Evolutionary conservation across 1,139 yeast species (phyloP).

Genomic region (Spathaspora jeffriesii): DNA sequence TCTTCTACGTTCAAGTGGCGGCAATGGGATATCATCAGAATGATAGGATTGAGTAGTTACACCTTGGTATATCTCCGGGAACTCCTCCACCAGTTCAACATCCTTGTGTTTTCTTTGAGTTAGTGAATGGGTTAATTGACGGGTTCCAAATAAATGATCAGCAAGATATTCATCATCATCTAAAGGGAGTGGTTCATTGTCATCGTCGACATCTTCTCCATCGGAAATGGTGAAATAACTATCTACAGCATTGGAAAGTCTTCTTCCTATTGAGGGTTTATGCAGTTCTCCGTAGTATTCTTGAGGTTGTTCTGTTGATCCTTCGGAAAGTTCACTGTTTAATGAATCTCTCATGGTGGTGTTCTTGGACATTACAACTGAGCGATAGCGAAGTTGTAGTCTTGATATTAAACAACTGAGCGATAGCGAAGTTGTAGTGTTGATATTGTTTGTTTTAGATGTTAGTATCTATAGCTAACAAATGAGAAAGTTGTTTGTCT

Average conservation of each 20-base stretch:
- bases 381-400: too few relatives aligned
- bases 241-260: constrained; percentile 16
- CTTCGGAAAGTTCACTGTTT: constrained; percentile 1
- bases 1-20: constrained; percentile 13
- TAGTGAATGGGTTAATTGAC: constrained; percentile 9
- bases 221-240: constrained; percentile 9
- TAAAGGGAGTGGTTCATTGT: constrained; percentile 6
- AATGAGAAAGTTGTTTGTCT: too few relatives aligned
- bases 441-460: too few relatives aligned
- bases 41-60: neutral
- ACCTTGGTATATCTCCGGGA: constrained; percentile 8
- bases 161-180: constrained; percentile 7
- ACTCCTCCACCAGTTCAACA: constrained; percentile 9
- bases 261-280: constrained; percentile 11
- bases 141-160: constrained; percentile 15
- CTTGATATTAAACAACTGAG: too few relatives aligned
- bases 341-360: neutral
- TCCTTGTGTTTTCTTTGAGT: neutral
- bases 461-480: too few relatives aligned
- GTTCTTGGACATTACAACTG: neutral
- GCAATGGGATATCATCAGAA: constrained; percentile 3
- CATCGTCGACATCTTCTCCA: neutral
- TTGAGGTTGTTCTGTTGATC: constrained; percentile 5
- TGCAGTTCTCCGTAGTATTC: constrained; percentile 3
- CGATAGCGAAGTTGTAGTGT: too few relatives aligned